Percentiles rank a stretch among this genome's conserved stretches.
phyloP scores from a whole-genome alignment of 352 stramenopile genomes.

The Saprolegnia diclina region DNA sequence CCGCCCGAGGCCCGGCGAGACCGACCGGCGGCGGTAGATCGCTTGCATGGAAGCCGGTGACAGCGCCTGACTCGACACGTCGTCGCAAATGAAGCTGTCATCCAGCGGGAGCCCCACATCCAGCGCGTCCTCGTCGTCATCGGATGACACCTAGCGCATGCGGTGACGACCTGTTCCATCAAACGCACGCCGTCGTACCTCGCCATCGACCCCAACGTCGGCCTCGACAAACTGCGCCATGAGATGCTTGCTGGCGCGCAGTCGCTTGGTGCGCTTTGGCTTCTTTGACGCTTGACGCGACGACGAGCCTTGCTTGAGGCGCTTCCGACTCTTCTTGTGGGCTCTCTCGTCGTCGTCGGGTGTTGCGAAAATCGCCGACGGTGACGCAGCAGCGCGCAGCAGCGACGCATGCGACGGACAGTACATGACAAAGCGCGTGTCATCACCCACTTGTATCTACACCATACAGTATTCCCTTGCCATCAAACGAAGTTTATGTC shows the following conservation, averaged over 20 bases:
- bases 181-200: conserved; percentile 34
- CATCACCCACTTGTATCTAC: background rate
- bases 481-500: too few species aligned
- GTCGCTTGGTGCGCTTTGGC: background rate
- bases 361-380: background rate
- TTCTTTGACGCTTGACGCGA: background rate
- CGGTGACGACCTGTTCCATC: conserved; percentile 59
- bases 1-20: background rate
- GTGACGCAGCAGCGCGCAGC: background rate
- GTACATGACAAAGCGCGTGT: background rate
- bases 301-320: background rate
- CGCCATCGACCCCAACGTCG: background rate
- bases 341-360: background rate
- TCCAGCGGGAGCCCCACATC: conserved; percentile 14
- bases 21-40: conserved; percentile 12
- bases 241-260: background rate
- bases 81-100: conserved; percentile 20
- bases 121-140: conserved; percentile 62
- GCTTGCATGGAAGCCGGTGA: conserved; percentile 14
- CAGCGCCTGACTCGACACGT: background rate
- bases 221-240: conserved; percentile 17
- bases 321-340: background rate
- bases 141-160: conserved; percentile 37
- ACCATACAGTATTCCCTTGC: background rate
- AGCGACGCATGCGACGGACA: background rate